Evolutionary conservation across 305 asterid genomes (phyloP).

Genomic region (Nicotiana rustica): DNA sequence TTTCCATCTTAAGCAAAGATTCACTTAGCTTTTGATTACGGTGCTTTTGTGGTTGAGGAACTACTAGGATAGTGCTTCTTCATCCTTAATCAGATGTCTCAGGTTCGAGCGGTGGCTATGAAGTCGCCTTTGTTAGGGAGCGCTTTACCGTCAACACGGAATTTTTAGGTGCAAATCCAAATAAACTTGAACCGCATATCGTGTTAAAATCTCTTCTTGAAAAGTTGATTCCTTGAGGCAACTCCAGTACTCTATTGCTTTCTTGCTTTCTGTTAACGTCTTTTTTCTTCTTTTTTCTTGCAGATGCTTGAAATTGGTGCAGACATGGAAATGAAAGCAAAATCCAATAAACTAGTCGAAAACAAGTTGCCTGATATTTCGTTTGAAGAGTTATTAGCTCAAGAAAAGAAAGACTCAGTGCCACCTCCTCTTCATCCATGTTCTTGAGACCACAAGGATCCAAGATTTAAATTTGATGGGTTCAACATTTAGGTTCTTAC

Average conservation of each 20-base stretch:
- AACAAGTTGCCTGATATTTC: conserved; percentile 65
- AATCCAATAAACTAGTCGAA: conserved; percentile 51
- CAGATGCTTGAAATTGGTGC: conserved; percentile 83
- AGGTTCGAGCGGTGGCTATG: too few species aligned
- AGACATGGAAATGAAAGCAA: conserved; percentile 62
- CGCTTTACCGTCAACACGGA: too few species aligned
- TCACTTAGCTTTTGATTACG: background rate
- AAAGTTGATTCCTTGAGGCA: conserved; percentile 4
- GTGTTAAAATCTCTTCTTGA: conserved; percentile 7
- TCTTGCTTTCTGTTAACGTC: background rate
- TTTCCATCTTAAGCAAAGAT: background rate
- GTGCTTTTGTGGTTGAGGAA: background rate
- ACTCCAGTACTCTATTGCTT: background rate
- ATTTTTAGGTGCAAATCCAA: too few species aligned
- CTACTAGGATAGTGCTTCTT: background rate
- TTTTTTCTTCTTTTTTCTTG: conserved; percentile 6
- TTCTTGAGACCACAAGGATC: too few species aligned
- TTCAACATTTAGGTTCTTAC: too few species aligned
- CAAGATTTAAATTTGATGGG: too few species aligned
- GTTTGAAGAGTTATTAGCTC: conserved; percentile 82
- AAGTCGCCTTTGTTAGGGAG: too few species aligned
- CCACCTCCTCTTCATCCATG: conserved; percentile 17
- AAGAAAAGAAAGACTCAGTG: conserved; percentile 80
- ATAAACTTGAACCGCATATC: background rate
- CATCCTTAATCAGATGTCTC: too few species aligned